A percentile compares a stretch with the other conserved stretches of the same genome.
phyloP scores from a whole-genome alignment of 2,329 filamentous ascomycete genomes.

The Colletotrichum higginsianum region DNA sequence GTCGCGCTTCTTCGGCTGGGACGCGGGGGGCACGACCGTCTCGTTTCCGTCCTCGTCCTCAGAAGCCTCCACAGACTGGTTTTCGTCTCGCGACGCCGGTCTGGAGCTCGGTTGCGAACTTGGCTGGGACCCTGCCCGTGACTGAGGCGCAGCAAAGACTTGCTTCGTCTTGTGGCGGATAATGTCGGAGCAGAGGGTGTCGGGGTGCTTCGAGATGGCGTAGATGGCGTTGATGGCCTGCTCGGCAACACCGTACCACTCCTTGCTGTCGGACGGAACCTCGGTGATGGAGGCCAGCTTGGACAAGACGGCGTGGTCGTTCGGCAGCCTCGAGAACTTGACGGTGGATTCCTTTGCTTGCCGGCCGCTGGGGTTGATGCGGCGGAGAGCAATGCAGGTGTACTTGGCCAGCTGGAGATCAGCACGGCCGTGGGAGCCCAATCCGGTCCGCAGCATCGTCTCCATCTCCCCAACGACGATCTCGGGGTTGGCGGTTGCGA shows the following conservation, averaged over 20 bases:
- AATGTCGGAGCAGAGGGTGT: constrained; percentile 92
- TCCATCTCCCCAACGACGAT: constrained; percentile 97
- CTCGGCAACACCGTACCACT: constrained; percentile 96
- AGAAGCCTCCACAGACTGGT: constrained; percentile 36
- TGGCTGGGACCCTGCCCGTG: constrained; percentile 47
- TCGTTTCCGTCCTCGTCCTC: constrained; percentile 46
- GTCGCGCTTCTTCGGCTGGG: constrained; percentile 71
- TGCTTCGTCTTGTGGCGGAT: constrained; percentile 87
- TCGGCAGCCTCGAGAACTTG: constrained; percentile 84
- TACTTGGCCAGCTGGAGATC: constrained; percentile 94
- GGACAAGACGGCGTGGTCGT: constrained; percentile 89
- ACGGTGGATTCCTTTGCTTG: constrained; percentile 80
- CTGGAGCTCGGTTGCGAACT: constrained; percentile 63
- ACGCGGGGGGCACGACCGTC: constrained; percentile 47
- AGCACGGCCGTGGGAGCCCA: constrained; percentile 83
- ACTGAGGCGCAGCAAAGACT: constrained; percentile 73
- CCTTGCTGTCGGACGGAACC: constrained; percentile 88
- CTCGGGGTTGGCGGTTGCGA: constrained; percentile 91
- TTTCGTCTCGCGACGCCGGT: constrained; percentile 31
- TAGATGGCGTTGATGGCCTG: constrained; percentile 98
- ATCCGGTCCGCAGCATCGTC: constrained; percentile 89
- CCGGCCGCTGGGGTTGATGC: constrained; percentile 89
- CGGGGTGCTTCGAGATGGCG: constrained; percentile 91
- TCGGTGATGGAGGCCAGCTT: constrained; percentile 89
- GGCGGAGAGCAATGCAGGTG: constrained; percentile 91